Base-by-base conservation (phyloP, 2,329 filamentous ascomycete species). In the Monosporascus ibericus region DNA sequence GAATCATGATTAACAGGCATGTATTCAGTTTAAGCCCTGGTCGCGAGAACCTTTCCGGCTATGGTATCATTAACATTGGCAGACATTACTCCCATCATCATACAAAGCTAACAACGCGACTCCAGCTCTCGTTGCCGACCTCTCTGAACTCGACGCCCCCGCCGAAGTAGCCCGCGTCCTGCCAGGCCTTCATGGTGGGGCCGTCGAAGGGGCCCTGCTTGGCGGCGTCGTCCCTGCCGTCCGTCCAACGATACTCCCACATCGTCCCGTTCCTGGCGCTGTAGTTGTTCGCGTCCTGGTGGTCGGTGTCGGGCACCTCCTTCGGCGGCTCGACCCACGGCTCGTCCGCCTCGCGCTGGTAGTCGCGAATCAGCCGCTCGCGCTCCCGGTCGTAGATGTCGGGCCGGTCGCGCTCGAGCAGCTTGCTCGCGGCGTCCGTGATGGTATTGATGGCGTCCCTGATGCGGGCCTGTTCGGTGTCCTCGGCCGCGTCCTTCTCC, bases 221-320 rank as follows among this genome's bases (percentile, higher is more conserved):
- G 47, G 82, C 80, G 11, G 82, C 89, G 27, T 83, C 87, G 64
- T 96, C 92, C 40, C 91, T 80, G 18, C 89, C 90, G 67, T 96
- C 91, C 39, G 84, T 86, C 94, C 94, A 99, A 53, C 90, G 81
- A 68, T 90, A 99, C 70, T 97, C 89, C 92, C 92, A 99, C 76
- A 82, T 80, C 55, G 62, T 72, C 48, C 61, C 52, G 51, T 57
- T 15, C 11, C 24, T 7, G 42, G 14, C 22, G 14, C 42, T 3
- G 6, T 7, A n/a, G 14, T 24, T 27, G 14, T 46, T 50, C 51
- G 30, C 30, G 30, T 34, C 30, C 30, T 5, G 11, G 30, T 14
- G 30, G 30, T 34, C 9, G 11, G 30, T 9, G 9, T 34, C 22
- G 24, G 69, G 65, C 47, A 65, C 61, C 46, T 67, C 63, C 40